Percentiles rank a stretch among this genome's conserved stretches.
Evolutionary conservation across 2,329 filamentous ascomycete genomes (phyloP).

Genomic region (Monilinia laxa): DNA sequence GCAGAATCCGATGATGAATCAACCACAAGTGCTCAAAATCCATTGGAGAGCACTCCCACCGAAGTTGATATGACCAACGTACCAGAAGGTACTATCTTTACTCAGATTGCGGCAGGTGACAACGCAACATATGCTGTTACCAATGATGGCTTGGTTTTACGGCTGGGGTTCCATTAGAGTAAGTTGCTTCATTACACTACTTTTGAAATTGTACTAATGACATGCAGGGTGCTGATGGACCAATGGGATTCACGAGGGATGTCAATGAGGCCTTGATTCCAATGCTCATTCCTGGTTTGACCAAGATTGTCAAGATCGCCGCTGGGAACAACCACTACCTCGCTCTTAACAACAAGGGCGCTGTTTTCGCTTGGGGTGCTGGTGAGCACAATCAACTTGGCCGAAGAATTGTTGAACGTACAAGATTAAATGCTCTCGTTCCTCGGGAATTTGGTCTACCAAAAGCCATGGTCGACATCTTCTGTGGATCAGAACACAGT

Average conservation of each 20-base stretch:
- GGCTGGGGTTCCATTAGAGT: constrained; percentile 81
- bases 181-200: constrained; percentile 36
- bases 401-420: constrained; percentile 40
- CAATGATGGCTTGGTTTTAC: constrained; percentile 73
- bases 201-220: constrained; percentile 22
- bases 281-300: constrained; percentile 54
- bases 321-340: constrained; percentile 58
- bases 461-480: constrained; percentile 29
- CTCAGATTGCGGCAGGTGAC: constrained; percentile 70
- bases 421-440: constrained; percentile 29
- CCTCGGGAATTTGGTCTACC: constrained; percentile 26
- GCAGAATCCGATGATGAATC: constrained; percentile 47
- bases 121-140: constrained; percentile 76
- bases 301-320: constrained; percentile 53
- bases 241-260: constrained; percentile 51
- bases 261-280: constrained; percentile 35
- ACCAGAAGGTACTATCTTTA: constrained; percentile 53
- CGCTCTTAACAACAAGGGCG: constrained; percentile 56
- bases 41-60: constrained; percentile 43
- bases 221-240: constrained; percentile 58
- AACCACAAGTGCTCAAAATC: constrained; percentile 61
- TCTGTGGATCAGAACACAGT: constrained; percentile 72
- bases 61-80: constrained; percentile 63
- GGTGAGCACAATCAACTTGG: constrained; percentile 65
- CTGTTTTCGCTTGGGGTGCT: constrained; percentile 64